Evolutionary conservation across 305 asterid genomes (phyloP).

Genomic region (Fraxinus dipetala): DNA sequence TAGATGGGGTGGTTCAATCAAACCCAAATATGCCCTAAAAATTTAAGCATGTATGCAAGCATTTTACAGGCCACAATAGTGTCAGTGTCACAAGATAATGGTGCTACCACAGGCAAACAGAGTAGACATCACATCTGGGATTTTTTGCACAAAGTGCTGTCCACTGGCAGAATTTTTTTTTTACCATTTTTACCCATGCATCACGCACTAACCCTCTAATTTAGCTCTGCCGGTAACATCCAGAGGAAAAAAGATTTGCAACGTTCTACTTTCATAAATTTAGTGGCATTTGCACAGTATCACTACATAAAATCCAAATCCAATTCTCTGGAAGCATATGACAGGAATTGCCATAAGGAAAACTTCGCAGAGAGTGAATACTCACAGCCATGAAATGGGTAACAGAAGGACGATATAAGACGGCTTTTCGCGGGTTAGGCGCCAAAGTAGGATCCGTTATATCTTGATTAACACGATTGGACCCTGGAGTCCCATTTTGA

Average conservation of each 20-base stretch:
- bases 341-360: conserved; percentile 19
- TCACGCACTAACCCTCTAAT: background rate
- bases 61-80: background rate
- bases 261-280: conserved; percentile 2
- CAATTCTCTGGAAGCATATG: conserved; percentile 12
- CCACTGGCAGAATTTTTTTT: background rate
- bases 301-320: conserved; percentile 8
- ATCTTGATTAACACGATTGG: conserved; percentile 75
- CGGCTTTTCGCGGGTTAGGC: conserved; percentile 83
- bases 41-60: background rate
- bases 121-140: conserved; percentile 9
- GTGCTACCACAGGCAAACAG: background rate
- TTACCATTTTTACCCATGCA: background rate
- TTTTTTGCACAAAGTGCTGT: conserved; percentile 3
- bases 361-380: conserved; percentile 25
- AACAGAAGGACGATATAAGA: conserved; percentile 79
- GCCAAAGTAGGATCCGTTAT: conserved; percentile 91
- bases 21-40: background rate
- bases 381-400: conserved; percentile 92
- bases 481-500: conserved; percentile 78
- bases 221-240: conserved; percentile 6
- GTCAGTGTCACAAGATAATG: background rate
- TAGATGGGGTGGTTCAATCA: background rate
- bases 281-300: background rate
- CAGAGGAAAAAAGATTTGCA: background rate